These are phyloP conservation scores for Fusarium pseudocircinatum DNA, from an alignment of 2,329 filamentous ascomycete genomes.

Conservation along the genomic window DNA sequence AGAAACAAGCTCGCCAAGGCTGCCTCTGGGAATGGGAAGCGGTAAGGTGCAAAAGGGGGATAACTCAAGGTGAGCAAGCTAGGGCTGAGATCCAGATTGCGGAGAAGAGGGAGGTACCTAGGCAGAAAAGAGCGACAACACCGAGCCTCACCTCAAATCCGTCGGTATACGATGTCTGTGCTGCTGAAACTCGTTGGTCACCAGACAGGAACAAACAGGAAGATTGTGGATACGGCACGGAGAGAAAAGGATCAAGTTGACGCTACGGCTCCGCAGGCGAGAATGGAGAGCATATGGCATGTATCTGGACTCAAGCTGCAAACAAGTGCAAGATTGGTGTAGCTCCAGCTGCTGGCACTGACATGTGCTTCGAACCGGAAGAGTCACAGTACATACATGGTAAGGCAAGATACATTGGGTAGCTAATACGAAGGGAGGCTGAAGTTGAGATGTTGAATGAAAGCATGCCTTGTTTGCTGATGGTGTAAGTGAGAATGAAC, in stretches of 20 bases:
- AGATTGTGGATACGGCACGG: constrained; percentile 20
- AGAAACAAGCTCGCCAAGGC: constrained; percentile 24
- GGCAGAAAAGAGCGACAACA: constrained; percentile 11
- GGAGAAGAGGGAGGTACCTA: constrained; percentile 11
- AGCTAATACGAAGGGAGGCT: background rate
- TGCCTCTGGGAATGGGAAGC: background rate
- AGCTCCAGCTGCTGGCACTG: background rate
- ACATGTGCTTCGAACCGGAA: background rate
- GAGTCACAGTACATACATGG: background rate
- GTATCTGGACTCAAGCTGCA: background rate
- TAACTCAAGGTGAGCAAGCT: constrained; percentile 17
- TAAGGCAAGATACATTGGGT: background rate
- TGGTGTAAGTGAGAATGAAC: background rate
- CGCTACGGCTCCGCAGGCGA: constrained; percentile 24
- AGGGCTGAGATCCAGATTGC: constrained; percentile 33
- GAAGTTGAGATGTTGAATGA: background rate
- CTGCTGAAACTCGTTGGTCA: constrained; percentile 27
- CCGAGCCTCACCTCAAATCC: constrained; percentile 18
- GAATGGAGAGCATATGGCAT: background rate
- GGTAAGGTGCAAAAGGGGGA: constrained; percentile 16
- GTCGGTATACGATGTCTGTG: constrained; percentile 27
- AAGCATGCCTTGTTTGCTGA: background rate
- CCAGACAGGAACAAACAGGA: constrained; percentile 28
- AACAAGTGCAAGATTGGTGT: background rate
- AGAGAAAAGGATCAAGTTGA: constrained; percentile 20